phyloP scores from a whole-genome alignment of 2,329 filamentous ascomycete species.

The Pseudocercospora crystallina region DNA sequence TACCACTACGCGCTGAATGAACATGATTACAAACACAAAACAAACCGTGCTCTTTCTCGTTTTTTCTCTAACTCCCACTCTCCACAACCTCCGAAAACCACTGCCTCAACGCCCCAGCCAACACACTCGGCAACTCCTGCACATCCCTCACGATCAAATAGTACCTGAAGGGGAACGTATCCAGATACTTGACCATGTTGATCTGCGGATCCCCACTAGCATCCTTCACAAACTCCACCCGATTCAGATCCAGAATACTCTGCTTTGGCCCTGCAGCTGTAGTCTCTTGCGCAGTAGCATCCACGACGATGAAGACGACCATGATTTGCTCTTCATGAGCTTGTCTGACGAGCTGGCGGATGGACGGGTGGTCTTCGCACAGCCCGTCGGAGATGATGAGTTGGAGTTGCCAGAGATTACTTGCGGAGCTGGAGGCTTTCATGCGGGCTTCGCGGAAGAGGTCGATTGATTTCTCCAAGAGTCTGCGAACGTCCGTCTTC shows the following conservation, averaged over 20 bases:
- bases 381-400: slow-evolving; percentile 92
- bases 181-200: slow-evolving; percentile 85
- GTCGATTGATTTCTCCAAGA: slow-evolving; percentile 75
- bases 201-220: slow-evolving; percentile 64
- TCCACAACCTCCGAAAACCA: slow-evolving; percentile 82
- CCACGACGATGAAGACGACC: slow-evolving; percentile 97
- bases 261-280: slow-evolving; percentile 40
- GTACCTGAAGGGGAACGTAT: slow-evolving; percentile 95
- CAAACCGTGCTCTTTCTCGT: no score
- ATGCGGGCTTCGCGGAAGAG: slow-evolving; percentile 76
- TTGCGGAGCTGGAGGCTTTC: slow-evolving; percentile 52
- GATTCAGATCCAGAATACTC: slow-evolving; percentile 83
- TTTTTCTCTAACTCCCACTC: slow-evolving; percentile 20
- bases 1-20: no score
- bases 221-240: slow-evolving; percentile 76
- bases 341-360: slow-evolving; percentile 78
- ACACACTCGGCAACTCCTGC: slow-evolving; percentile 81
- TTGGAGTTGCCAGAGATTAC: slow-evolving; percentile 91
- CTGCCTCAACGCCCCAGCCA: slow-evolving; percentile 85
- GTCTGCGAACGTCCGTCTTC: slow-evolving; percentile 77
- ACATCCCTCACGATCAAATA: slow-evolving; percentile 94
- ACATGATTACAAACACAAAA: no score
- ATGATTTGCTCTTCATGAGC: slow-evolving; percentile 94
- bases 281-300: slow-evolving; percentile 49
- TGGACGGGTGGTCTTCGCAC: slow-evolving; percentile 82